phyloP scores from a whole-genome alignment of 2,329 filamentous ascomycete genomes.

The Aaosphaeria arxii region DNA sequence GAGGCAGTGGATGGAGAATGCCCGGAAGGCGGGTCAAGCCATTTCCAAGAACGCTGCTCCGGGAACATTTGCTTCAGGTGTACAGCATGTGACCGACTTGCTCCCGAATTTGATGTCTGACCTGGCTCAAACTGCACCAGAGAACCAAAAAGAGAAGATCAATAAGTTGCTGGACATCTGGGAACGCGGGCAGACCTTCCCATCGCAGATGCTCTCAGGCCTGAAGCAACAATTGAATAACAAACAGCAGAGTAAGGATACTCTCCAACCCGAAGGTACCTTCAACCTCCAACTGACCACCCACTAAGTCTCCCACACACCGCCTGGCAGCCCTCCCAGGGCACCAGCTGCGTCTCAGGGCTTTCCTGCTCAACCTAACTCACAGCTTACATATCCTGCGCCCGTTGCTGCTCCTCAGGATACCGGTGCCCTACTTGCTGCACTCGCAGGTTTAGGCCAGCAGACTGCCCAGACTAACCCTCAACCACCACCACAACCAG shows the following conservation, averaged over 20 bases:
- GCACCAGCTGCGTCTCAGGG: slow-evolving; percentile 15
- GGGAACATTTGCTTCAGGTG: slow-evolving; percentile 91
- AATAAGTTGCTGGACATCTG: slow-evolving; percentile 95
- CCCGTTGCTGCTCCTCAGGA: slow-evolving; percentile 18
- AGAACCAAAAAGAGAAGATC: slow-evolving; percentile 97
- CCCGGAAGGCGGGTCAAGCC: slow-evolving; percentile 76
- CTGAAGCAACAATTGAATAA: slow-evolving; percentile 79
- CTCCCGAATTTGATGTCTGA: slow-evolving; percentile 94
- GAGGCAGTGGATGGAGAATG: slow-evolving; percentile 96
- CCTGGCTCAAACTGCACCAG: slow-evolving; percentile 81
- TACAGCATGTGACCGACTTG: slow-evolving; percentile 94
- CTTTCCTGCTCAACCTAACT: slow-evolving; percentile 22
- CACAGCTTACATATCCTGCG: slow-evolving; percentile 18
- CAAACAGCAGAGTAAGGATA: slow-evolving; percentile 62
- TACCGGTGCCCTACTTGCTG: slow-evolving; percentile 30
- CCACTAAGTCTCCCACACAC: slow-evolving; percentile 4
- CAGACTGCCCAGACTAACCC: slow-evolving; percentile 27
- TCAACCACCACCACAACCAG: slow-evolving; percentile 17
- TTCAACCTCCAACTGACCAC: not conserved
- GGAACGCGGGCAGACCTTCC: slow-evolving; percentile 94
- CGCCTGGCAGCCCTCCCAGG: slow-evolving; percentile 27
- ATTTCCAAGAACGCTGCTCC: slow-evolving; percentile 78
- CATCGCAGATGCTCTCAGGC: slow-evolving; percentile 69
- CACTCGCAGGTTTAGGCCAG: slow-evolving; percentile 29
- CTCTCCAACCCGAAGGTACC: slow-evolving; percentile 8